Evolutionary conservation across 1,284 basidiomycete species (phyloP).

Genomic region (Tilletia walkeri): DNA sequence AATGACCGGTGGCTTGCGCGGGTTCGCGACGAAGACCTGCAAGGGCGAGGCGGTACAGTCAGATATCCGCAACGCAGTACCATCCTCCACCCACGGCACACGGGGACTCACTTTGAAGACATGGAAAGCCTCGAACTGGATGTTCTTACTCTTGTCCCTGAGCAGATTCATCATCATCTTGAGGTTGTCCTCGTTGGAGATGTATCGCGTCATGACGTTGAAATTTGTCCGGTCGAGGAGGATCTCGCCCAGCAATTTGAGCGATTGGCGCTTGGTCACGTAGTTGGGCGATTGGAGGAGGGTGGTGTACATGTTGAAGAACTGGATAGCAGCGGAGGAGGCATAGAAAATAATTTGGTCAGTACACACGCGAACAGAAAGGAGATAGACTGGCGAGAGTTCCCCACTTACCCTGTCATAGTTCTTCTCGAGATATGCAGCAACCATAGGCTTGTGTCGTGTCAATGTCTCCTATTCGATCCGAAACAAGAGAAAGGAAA

Average conservation of each 20-base stretch:
- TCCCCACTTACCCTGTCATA: conserved; percentile 75
- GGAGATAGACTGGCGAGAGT: not conserved
- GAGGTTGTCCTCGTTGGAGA: conserved; percentile 76
- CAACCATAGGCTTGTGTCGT: conserved; percentile 93
- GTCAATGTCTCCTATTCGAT: conserved; percentile 65
- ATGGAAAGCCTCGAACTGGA: conserved; percentile 99
- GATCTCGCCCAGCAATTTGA: conserved; percentile 97
- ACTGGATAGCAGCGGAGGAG: conserved; percentile 60
- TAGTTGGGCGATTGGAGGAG: conserved; percentile 92
- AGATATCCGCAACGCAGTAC: not conserved
- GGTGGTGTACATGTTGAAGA: conserved; percentile 90
- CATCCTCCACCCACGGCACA: not conserved
- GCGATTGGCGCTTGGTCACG: conserved; percentile 97
- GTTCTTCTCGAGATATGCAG: conserved; percentile 89
- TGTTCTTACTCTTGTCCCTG: conserved; percentile 95
- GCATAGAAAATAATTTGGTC: too few relatives aligned
- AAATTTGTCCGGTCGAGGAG: conserved; percentile 96
- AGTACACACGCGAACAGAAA: too few relatives aligned
- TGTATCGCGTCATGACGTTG: conserved; percentile 97
- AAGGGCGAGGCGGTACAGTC: not conserved
- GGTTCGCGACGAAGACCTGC: conserved; percentile 93
- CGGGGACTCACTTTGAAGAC: conserved; percentile 83
- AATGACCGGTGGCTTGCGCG: conserved; percentile 95
- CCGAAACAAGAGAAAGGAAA: not conserved
- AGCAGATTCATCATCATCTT: conserved; percentile 99